Evolutionary conservation across 176 grass and related monocot genomes (phyloP), one percentile per base, ranked within the genome.

Genomic region (Microstegium vimineum): DNA sequence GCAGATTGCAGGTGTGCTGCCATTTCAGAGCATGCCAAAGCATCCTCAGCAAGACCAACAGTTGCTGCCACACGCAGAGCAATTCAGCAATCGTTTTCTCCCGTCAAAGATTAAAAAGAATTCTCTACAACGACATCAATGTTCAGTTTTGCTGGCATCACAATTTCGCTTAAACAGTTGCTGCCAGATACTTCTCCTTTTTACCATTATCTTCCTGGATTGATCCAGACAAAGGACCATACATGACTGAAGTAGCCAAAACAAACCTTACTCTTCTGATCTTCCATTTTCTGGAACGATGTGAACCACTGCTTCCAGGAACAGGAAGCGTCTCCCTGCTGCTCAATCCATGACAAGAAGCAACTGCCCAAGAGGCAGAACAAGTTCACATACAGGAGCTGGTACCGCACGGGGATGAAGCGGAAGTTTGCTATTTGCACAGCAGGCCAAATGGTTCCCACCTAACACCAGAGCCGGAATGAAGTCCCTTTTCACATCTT

Each of bases 291-390:
- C 52, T 74, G 62, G 78, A 94, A 67, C 1, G 88, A 92, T 6
- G 85, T 74, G 85, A 95, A 93, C 90, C 93, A 93, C 36, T 68
- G 80, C 82, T 98, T 98, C 96, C 96, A 98, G 27, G n/a, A n/a
- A n/a, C n/a, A n/a, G n/a, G 87, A 62, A 11, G 96, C 96, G 51
- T 95, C 90, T 9, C 96, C 93, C 82, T 98, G 92, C 27, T 98
- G 95, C 40, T 98, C 95, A 11, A 98, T 89, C 96, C 96, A 98
- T 4, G 96, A 98, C 80, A 95, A 72, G 84, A 95, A 98, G 31
- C 85, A 91, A 14, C 93, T 98, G 83, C 93, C 96, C 40, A 95
- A 43, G 51, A 95, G 87, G 86, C 90, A 98, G 80, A 98, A 93
- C 11, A 98, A 47, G 87, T 98, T 98, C 64, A 93, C 96, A 42